Evolutionary conservation across 768 basidiomycete genomes (phyloP).

Genomic region (Amylocystis lapponica): DNA sequence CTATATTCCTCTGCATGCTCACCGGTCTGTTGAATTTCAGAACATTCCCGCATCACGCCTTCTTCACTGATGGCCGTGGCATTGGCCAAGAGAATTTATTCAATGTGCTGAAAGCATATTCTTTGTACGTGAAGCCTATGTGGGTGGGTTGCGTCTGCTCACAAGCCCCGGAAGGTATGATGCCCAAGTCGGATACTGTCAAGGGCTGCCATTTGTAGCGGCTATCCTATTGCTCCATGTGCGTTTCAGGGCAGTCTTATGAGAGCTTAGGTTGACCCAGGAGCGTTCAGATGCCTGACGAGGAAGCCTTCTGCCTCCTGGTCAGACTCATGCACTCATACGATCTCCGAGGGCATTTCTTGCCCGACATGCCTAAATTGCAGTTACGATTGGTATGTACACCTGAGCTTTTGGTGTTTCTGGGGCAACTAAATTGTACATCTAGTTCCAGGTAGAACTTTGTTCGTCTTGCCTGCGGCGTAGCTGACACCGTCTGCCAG

Average conservation of each 20-base stretch:
- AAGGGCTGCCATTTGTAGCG: conserved; percentile 94
- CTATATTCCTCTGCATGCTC: conserved; percentile 6
- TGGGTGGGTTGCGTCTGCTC: too few relatives aligned
- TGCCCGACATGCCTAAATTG: conserved; percentile 98
- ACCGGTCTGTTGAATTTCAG: conserved; percentile 30
- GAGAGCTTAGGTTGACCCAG: too few relatives aligned
- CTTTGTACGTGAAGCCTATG: conserved; percentile 74
- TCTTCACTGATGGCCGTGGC: conserved; percentile 91
- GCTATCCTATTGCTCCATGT: conserved; percentile 92
- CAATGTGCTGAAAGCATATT: conserved; percentile 97
- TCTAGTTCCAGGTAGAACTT: conserved; percentile 51
- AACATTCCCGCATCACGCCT: conserved; percentile 96
- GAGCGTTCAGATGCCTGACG: conserved; percentile 98
- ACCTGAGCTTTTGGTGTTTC: too few relatives aligned
- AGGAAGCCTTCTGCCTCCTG: conserved; percentile 95
- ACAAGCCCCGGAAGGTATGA: conserved; percentile 68
- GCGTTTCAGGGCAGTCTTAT: too few relatives aligned
- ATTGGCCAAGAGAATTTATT: conserved; percentile 97
- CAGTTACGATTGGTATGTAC: conserved; percentile 84
- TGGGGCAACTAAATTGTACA: too few relatives aligned
- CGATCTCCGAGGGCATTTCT: conserved; percentile 91
- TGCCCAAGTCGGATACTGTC: conserved; percentile 94
- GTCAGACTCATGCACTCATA: conserved; percentile 96
- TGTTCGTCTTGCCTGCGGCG: neutral
- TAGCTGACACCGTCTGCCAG: conserved; percentile 31